These are phyloP conservation scores for Phymatotrichopsis omnivora DNA, from an alignment of 2,329 filamentous ascomycete species.

Conservation along the genomic window DNA sequence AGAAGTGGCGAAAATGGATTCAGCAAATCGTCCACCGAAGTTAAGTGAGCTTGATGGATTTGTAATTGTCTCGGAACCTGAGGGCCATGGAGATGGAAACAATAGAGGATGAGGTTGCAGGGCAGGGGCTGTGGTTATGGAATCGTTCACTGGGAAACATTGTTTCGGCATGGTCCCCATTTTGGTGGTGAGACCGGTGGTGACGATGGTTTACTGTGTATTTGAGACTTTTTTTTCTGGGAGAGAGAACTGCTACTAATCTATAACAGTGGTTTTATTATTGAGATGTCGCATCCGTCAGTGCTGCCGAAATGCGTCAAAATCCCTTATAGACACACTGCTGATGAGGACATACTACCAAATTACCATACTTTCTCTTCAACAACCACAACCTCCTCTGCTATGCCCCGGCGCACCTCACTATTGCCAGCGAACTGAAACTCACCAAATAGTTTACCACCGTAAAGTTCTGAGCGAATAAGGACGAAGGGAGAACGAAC, in stretches of 20 bases:
- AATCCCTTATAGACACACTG: slow-evolving; percentile 88
- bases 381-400: slow-evolving; percentile 53
- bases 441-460: neutral
- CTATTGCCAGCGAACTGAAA: neutral
- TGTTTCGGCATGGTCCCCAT: slow-evolving; percentile 97
- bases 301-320: slow-evolving; percentile 90
- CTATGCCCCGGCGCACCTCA: slow-evolving; percentile 56
- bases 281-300: slow-evolving; percentile 80
- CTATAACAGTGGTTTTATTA: slow-evolving; percentile 56
- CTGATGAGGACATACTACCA: slow-evolving; percentile 94
- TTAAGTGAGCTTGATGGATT: slow-evolving; percentile 15
- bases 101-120: slow-evolving; percentile 31
- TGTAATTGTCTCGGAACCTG: slow-evolving; percentile 13
- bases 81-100: neutral
- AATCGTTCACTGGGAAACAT: slow-evolving; percentile 78
- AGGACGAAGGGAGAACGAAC: neutral
- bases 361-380: no score
- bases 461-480: neutral
- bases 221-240: slow-evolving; percentile 7
- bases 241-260: slow-evolving; percentile 13
- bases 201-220: slow-evolving; percentile 69
- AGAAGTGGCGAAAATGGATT: slow-evolving; percentile 13
- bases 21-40: slow-evolving; percentile 18
- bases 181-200: slow-evolving; percentile 83
- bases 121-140: slow-evolving; percentile 86